Percentiles rank a stretch among this genome's conserved stretches.
These are phyloP conservation scores for Benincasa hispida DNA, from an alignment of 306 rosid species.

Conservation along the genomic window DNA sequence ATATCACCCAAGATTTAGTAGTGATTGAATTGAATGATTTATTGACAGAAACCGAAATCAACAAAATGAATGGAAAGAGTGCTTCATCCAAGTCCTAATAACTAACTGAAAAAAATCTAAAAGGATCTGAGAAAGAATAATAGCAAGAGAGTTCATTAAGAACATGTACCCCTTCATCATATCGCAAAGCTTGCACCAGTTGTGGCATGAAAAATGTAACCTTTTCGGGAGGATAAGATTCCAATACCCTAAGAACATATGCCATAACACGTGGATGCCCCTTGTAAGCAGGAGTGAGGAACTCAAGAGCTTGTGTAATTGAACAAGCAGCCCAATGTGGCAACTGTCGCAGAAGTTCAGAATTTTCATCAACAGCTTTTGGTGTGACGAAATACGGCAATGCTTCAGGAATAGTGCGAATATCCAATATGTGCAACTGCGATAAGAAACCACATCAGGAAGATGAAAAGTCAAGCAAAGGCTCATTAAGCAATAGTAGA, in stretches of 20 bases:
- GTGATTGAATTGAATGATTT: background rate
- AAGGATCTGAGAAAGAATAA: background rate
- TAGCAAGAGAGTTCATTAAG: background rate
- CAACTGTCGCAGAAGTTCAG: slow-evolving; percentile 81
- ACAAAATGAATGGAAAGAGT: background rate
- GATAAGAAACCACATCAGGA: slow-evolving; percentile 13
- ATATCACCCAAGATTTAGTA: background rate
- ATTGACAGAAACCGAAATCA: background rate
- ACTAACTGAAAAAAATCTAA: background rate
- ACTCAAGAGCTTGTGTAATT: slow-evolving; percentile 90
- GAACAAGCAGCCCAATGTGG: slow-evolving; percentile 99
- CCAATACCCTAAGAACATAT: slow-evolving; percentile 86
- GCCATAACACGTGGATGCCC: slow-evolving; percentile 99
- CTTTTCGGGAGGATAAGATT: slow-evolving; percentile 88
- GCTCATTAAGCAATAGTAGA: slow-evolving; percentile 4
- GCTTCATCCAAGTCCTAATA: background rate
- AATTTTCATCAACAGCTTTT: slow-evolving; percentile 83
- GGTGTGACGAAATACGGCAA: slow-evolving; percentile 92
- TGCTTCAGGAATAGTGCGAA: slow-evolving; percentile 88
- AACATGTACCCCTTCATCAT: slow-evolving; percentile 78
- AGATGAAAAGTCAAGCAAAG: slow-evolving; percentile 11
- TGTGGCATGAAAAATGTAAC: slow-evolving; percentile 99
- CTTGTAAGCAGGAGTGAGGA: slow-evolving; percentile 87
- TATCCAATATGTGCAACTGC: slow-evolving; percentile 71
- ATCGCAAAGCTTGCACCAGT: slow-evolving; percentile 88